Percentiles rank a stretch among this genome's conserved stretches.
These are phyloP conservation scores for Lepidium aucheri DNA, from an alignment of 345 rosid species.

Conservation along the genomic window DNA sequence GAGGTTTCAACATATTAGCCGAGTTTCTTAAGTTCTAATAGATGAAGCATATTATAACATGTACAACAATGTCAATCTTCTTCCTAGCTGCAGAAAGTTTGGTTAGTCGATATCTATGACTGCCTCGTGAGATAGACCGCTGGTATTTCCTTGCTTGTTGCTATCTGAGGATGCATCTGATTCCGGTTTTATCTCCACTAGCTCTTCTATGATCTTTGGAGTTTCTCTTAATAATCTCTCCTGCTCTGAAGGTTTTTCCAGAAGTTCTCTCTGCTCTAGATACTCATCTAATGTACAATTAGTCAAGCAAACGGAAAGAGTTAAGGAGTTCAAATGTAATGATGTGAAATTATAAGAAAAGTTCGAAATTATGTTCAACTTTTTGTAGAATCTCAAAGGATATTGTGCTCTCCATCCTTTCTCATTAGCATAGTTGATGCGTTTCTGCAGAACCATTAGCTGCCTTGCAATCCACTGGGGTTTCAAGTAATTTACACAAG, in stretches of 20 bases:
- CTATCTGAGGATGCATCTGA: not conserved
- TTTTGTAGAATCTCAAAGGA: constrained; percentile 8
- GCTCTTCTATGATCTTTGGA: constrained; percentile 20
- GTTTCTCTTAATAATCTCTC: constrained; percentile 14
- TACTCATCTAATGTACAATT: constrained; percentile 20
- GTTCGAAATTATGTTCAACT: not conserved
- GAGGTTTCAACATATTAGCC: not conserved
- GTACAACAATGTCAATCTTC: not conserved
- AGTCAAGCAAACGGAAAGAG: not conserved
- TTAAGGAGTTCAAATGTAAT: constrained; percentile 14
- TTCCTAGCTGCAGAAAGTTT: not conserved
- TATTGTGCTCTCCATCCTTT: constrained; percentile 31
- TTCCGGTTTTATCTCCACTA: constrained; percentile 8
- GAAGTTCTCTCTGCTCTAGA: constrained; percentile 23
- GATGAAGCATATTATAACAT: not conserved
- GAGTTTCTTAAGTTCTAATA: constrained; percentile 1
- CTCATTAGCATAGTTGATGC: constrained; percentile 22
- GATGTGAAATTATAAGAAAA: not conserved
- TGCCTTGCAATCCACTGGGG: constrained; percentile 26
- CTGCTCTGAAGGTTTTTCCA: constrained; percentile 24
- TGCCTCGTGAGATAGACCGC: not conserved
- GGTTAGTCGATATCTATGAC: constrained; percentile 6
- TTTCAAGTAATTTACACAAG: constrained; percentile 1
- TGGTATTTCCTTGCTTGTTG: not conserved
- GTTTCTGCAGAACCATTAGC: constrained; percentile 21